Conservation (phyloP, 495 filamentous ascomycete species). For the Hamigera avellanea region DNA sequence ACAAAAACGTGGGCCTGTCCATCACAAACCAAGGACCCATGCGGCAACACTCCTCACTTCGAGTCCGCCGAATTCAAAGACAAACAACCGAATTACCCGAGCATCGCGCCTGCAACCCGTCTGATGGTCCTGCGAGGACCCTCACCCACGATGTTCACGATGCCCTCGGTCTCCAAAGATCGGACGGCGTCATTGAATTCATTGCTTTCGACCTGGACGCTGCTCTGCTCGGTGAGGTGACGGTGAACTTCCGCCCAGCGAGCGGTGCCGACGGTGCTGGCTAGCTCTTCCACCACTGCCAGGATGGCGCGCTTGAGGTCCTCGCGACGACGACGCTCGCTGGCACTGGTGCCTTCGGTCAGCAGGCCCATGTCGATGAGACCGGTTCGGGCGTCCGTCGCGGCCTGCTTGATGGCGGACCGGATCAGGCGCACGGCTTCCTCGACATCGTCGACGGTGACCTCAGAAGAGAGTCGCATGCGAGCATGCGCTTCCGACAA, state of each 20-base stretch:
- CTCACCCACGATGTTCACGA: conserved; percentile 71
- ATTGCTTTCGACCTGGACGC: conserved; percentile 54
- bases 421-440: conserved; percentile 91
- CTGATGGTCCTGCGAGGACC: conserved; percentile 73
- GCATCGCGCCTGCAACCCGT: conserved; percentile 51
- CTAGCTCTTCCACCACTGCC: conserved; percentile 65
- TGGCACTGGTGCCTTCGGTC: conserved; percentile 79
- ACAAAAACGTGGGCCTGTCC: neutral
- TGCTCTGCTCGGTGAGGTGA: conserved; percentile 62
- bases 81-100: no score
- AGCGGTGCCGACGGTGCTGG: conserved; percentile 49
- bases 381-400: conserved; percentile 82
- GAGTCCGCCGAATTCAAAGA: neutral
- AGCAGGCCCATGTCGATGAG: conserved; percentile 94
- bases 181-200: conserved; percentile 78
- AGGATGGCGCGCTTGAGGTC: conserved; percentile 78
- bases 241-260: conserved; percentile 66
- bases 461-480: conserved; percentile 71
- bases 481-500: conserved; percentile 93
- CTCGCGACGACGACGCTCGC: conserved; percentile 65
- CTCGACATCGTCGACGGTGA: conserved; percentile 72
- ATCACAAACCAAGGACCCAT: no score
- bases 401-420: conserved; percentile 89
- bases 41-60: neutral
- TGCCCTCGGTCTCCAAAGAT: conserved; percentile 72